Base-by-base conservation (phyloP, 163 green algal species). In the Prototheca wickerhamii region DNA sequence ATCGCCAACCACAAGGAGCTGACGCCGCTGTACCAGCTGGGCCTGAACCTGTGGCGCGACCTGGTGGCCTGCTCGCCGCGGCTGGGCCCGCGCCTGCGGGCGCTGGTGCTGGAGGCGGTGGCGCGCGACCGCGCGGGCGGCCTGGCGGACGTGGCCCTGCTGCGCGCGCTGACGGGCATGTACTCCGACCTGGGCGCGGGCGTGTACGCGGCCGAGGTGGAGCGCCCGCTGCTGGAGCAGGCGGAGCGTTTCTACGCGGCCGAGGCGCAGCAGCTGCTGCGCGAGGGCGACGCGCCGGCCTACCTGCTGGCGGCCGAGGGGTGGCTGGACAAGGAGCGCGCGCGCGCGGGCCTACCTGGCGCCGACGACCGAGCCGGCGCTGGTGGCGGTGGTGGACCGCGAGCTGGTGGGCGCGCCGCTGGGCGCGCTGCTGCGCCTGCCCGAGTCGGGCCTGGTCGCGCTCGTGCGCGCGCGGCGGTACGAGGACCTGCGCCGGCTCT, bases 201-300 rank as follows among this genome's bases (percentile, higher is more conserved):
- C 46, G 86, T 93, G 33, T 97, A 96, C 69, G 63, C 77, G 43
- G 80, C 93, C 31, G 91, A 98, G 42, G 95, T 99, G 82, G 91
- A 98, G 82, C 70, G 59, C 3, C 82, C 78, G 46, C 96, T 97
- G 75, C 75, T 99, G 23, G 75, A 80, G 32, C 75, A 73, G 12
- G 85, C 92, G 3, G 67, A 79, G 4, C 86, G 90, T 32, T 98
- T 96, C 68, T 98, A 97, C 80, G 73, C 81, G 59, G 82, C 29
- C 12, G 62, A 68, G 18, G 52, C 23, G 12, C 52, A 34, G 49
- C 4, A 25, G 3, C 34, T 51, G 29, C 29, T 37, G 10, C n/a
- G 28, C 21, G 37, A 20, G 23, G 46, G 73, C 65, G 83, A 94
- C 79, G 96, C 87, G 77, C 85, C 89, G 31, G 85, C 84, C 23